Conservation (phyloP, 2,329 filamentous ascomycete genomes). For the Aureobasidium sp. region DNA sequence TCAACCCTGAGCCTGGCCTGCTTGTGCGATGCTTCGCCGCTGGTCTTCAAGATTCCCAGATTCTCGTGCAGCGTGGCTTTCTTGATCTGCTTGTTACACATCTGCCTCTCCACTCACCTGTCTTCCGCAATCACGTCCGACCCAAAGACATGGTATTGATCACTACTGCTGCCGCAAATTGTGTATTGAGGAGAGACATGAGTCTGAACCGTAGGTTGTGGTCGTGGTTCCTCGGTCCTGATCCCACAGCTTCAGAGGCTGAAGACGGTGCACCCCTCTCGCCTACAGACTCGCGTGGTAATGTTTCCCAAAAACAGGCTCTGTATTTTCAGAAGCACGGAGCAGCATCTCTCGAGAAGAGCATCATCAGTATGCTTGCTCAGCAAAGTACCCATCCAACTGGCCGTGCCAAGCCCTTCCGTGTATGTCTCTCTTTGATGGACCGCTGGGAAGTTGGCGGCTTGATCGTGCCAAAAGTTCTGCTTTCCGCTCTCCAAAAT, state of each 20-base stretch:
- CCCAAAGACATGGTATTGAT: conserved; percentile 72
- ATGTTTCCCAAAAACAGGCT: conserved; percentile 49
- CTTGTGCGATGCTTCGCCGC: conserved; percentile 87
- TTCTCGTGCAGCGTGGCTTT: conserved; percentile 89
- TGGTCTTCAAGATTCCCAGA: conserved; percentile 77
- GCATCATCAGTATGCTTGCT: conserved; percentile 70
- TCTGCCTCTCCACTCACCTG: conserved; percentile 73
- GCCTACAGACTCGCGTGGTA: conserved; percentile 37
- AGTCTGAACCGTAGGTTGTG: conserved; percentile 91
- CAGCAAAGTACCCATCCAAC: conserved; percentile 47
- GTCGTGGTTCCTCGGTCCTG: conserved; percentile 90
- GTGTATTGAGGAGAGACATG: conserved; percentile 90
- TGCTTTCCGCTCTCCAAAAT: conserved; percentile 76
- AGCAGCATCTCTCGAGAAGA: conserved; percentile 63
- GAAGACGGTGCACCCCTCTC: conserved; percentile 22
- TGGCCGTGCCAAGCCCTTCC: conserved; percentile 76
- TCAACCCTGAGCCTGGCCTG: conserved; percentile 83
- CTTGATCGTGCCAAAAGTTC: conserved; percentile 78
- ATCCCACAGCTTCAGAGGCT: conserved; percentile 35
- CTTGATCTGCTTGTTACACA: conserved; percentile 88
- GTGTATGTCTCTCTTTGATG: conserved; percentile 92
- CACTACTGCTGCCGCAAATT: conserved; percentile 73
- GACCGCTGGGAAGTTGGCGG: conserved; percentile 97
- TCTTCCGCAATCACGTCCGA: conserved; percentile 70
- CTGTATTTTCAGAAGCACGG: conserved; percentile 77